These are phyloP conservation scores for Thalassiosira exigua DNA, from an alignment of 352 stramenopile species.

Conservation along the genomic window DNA sequence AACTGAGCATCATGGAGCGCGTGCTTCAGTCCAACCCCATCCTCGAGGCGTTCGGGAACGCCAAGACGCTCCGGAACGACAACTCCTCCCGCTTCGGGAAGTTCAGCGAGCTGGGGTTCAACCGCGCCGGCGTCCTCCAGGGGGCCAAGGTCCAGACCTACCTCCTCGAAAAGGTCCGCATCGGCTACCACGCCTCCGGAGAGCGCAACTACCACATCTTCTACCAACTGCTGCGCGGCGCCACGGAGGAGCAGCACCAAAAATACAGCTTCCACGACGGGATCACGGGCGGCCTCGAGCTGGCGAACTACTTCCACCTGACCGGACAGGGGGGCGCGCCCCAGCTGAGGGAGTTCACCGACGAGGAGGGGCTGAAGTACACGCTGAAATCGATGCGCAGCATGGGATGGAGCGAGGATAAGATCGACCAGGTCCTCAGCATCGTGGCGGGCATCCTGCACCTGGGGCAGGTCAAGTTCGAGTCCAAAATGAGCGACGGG, in stretches of 20 bases:
- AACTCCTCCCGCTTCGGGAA: conserved; percentile 96
- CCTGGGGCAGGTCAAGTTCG: conserved; percentile 96
- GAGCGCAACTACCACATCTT: conserved; percentile 98
- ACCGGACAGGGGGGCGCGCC: conserved; percentile 80
- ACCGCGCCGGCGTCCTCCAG: conserved; percentile 84
- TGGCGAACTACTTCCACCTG: conserved; percentile 82
- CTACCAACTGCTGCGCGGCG: conserved; percentile 91
- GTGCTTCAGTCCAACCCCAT: conserved; percentile 94
- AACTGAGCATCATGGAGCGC: conserved; percentile 80
- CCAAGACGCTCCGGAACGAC: conserved; percentile 95
- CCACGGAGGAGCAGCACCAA: conserved; percentile 81
- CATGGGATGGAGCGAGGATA: conserved; percentile 86
- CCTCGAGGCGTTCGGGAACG: conserved; percentile 96
- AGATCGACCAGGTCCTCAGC: conserved; percentile 93
- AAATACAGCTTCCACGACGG: conserved; percentile 81
- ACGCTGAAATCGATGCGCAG: conserved; percentile 82
- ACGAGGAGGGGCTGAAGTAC: conserved; percentile 79
- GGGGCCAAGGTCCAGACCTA: conserved; percentile 95
- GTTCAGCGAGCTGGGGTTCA: conserved; percentile 97
- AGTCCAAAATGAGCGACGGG: conserved; percentile 74
- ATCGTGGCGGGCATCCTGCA: conserved; percentile 97
- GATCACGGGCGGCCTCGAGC: conserved; percentile 71
- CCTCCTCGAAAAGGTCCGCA: conserved; percentile 94
- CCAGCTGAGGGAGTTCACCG: conserved; percentile 79
- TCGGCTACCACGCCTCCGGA: conserved; percentile 91